Evolutionary conservation across 1,139 yeast species (phyloP), one percentile per base, ranked within the genome.

Genomic region (Protomyces macrosporus): DNA sequence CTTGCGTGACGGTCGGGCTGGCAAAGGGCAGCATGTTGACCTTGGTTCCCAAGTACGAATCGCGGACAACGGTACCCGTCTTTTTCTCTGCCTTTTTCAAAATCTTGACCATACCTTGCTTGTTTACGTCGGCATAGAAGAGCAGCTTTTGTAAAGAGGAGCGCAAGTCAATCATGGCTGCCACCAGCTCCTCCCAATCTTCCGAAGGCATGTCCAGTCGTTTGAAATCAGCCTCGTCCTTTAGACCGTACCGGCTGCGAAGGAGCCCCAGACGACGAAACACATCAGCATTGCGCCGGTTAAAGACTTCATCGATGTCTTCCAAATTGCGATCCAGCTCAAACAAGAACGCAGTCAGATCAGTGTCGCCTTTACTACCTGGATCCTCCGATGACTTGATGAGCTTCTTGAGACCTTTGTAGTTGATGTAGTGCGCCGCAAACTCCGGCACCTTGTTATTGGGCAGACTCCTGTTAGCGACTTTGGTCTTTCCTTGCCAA

Each of bases 41-140:
- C 71, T 95, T 83, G 0, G 93, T 82, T 34, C 81, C 75, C 66
- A 90, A 77, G 71, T 88, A 90, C 39, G 81, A 78, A 56, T 83
- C 83, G 73, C 87, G 89, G 66, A 87, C 84, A 67, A 80, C 78
- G 33, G 86, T 83, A 10, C 91, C 88, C 65, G 87, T 79, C 73
- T 90, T 90, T 77, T 93, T 93, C 74, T 93, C 98, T 70, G 90
- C 80, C 69, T 90, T 90, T 77, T 93, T 93, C 72, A 93, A 79
- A 69, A 93, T 93, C 77, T 93, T 93, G 65, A 85, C 82, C 71
- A 90, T 88, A 0, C 97, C 98, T 67, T 93, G 85, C 73, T 88
- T 90, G 77, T 93, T 93, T 71, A 91, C 82, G 71, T 91, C 98
- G 16, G 96, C 95, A 74, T 84, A 93, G 97, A 68, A 70, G 63